phyloP scores from a whole-genome alignment of 768 basidiomycete species.

The Mycena chlorophos region DNA sequence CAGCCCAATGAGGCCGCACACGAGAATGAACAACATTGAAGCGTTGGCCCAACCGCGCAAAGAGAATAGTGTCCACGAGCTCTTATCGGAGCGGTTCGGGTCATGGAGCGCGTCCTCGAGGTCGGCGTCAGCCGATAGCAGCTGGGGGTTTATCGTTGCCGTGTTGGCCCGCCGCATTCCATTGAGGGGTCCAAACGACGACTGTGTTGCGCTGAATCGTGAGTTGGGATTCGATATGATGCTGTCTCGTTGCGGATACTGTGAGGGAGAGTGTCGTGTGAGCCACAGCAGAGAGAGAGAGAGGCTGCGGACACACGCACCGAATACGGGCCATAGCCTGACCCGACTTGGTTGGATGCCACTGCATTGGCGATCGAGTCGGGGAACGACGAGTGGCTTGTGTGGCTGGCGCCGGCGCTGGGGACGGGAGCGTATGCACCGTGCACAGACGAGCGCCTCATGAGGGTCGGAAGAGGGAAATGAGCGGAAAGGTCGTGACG shows the following conservation, averaged over 20 bases:
- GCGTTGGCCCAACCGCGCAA: slow-evolving; percentile 63
- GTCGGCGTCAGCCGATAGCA: slow-evolving; percentile 58
- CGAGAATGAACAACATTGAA: slow-evolving; percentile 55
- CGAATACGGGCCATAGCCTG: slow-evolving; percentile 59
- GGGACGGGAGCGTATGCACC: slow-evolving; percentile 15
- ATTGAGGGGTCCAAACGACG: slow-evolving; percentile 6
- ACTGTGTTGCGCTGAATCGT: slow-evolving; percentile 21
- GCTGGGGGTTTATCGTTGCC: slow-evolving; percentile 41
- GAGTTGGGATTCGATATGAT: slow-evolving; percentile 10
- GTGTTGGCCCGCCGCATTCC: slow-evolving; percentile 28
- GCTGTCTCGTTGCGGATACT: slow-evolving; percentile 16
- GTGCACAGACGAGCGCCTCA: neutral
- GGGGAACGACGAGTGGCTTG: slow-evolving; percentile 6
- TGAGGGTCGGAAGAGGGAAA: neutral
- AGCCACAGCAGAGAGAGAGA: neutral
- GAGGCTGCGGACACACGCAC: slow-evolving; percentile 31
- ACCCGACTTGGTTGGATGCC: slow-evolving; percentile 54
- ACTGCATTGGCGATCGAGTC: slow-evolving; percentile 49
- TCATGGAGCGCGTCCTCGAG: slow-evolving; percentile 71
- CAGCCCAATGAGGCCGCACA: slow-evolving; percentile 55
- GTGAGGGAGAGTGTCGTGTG: slow-evolving; percentile 30
- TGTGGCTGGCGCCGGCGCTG: neutral
- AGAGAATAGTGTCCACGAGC: slow-evolving; percentile 55
- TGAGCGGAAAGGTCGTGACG: neutral
- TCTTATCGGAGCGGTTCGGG: slow-evolving; percentile 43